Percentiles rank a stretch among this genome's conserved stretches.
Conservation (phyloP, 2,329 filamentous ascomycete genomes). For the Calonectria hawksworthii region DNA sequence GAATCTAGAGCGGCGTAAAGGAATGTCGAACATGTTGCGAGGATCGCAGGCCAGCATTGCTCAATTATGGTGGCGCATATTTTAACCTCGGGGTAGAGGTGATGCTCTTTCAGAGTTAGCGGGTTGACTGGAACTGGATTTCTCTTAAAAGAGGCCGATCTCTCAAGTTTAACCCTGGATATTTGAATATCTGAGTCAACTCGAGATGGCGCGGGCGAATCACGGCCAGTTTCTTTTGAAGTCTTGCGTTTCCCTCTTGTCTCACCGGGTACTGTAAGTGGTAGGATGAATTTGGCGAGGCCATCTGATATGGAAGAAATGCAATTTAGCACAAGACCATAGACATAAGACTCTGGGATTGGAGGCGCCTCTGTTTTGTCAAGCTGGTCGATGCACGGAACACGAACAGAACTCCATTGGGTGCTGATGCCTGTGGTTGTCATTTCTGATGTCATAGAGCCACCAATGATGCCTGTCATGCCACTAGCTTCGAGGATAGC, state of each 20-base stretch:
- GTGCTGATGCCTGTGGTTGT: conserved; percentile 84
- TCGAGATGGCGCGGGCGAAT: conserved; percentile 57
- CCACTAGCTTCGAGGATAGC: conserved; percentile 91
- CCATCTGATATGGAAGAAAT: conserved; percentile 93
- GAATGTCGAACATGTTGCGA: conserved; percentile 96
- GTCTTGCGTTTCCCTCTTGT: conserved; percentile 65
- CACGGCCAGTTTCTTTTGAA: conserved; percentile 59
- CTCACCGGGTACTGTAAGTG: conserved; percentile 87
- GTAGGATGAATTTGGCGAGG: conserved; percentile 92
- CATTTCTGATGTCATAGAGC: conserved; percentile 76
- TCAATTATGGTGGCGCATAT: conserved; percentile 88
- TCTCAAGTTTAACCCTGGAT: conserved; percentile 61
- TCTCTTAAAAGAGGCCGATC: conserved; percentile 78
- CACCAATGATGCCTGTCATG: conserved; percentile 87
- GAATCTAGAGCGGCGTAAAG: conserved; percentile 92
- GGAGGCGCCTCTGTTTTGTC: conserved; percentile 89
- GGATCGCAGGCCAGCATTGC: conserved; percentile 93
- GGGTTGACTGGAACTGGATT: conserved; percentile 89
- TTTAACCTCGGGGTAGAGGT: conserved; percentile 78
- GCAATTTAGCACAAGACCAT: conserved; percentile 89
- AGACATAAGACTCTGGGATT: conserved; percentile 94
- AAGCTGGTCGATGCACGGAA: conserved; percentile 92
- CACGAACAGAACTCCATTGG: conserved; percentile 90
- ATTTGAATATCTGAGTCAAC: conserved; percentile 52
- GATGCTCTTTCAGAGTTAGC: conserved; percentile 79